A percentile compares a stretch with the other conserved stretches of the same genome.
phyloP scores from a whole-genome alignment of 2,329 filamentous ascomycete genomes.

The Fusarium nygamai region DNA sequence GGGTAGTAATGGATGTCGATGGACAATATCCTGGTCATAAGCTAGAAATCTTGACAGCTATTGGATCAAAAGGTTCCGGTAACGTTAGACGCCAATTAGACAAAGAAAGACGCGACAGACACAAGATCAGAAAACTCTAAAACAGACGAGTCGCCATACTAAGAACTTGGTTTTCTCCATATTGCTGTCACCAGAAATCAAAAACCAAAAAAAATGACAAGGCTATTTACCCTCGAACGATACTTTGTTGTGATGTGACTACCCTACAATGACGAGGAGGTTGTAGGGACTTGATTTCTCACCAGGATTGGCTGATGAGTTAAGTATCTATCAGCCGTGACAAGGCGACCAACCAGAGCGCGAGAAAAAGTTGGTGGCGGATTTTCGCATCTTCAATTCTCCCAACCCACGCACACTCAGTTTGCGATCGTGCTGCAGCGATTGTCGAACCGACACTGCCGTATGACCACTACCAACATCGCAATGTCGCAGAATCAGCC shows the following conservation, averaged over 20 bases:
- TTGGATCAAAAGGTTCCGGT: neutral
- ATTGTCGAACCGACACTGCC: neutral
- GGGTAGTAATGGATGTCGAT: no score
- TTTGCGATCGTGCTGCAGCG: conserved; percentile 2
- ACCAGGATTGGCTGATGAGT: neutral
- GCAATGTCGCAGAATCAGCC: conserved; percentile 45
- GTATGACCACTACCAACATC: neutral
- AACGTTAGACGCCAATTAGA: neutral
- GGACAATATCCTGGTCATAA: neutral
- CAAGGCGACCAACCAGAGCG: conserved; percentile 5
- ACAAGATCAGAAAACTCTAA: neutral
- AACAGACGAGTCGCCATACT: neutral
- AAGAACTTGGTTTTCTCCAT: neutral
- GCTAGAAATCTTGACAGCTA: neutral
- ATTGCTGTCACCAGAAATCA: neutral
- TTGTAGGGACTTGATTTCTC: neutral
- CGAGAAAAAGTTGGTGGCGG: conserved; percentile 25
- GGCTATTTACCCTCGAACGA: neutral
- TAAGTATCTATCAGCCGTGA: neutral
- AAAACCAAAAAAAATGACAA: neutral
- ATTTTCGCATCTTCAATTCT: conserved; percentile 20
- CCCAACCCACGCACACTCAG: neutral
- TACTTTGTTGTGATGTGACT: neutral
- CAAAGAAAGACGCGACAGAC: neutral
- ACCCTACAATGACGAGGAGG: neutral